Evolutionary conservation across 1,139 yeast genomes (phyloP).

Genomic region (Yamadazyma triangularis): DNA sequence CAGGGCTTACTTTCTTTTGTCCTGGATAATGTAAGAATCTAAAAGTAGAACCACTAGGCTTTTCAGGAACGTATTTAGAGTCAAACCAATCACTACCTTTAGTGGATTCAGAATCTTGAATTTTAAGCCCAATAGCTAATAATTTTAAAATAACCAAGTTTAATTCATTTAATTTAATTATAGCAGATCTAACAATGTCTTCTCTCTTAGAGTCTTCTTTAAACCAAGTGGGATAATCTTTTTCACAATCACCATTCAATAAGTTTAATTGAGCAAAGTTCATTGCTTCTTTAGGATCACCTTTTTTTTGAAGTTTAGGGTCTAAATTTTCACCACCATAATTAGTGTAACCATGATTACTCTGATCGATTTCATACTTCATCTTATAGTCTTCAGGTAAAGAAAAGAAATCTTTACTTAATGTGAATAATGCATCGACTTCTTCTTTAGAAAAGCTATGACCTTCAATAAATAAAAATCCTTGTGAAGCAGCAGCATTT

Average conservation of each 20-base stretch:
- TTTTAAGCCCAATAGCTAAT: constrained; percentile 56
- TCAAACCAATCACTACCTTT: constrained; percentile 55
- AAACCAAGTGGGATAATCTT: constrained; percentile 43
- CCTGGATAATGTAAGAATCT: constrained; percentile 71
- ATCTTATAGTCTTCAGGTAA: constrained; percentile 47
- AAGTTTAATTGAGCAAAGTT: constrained; percentile 42
- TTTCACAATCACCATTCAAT: constrained; percentile 28
- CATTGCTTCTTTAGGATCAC: constrained; percentile 62
- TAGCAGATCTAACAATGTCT: constrained; percentile 26
- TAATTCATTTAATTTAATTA: constrained; percentile 39
- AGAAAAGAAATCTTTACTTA: constrained; percentile 55
- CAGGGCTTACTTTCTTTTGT: constrained; percentile 46
- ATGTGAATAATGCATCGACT: constrained; percentile 48
- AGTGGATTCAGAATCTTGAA: constrained; percentile 37
- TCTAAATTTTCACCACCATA: constrained; percentile 57
- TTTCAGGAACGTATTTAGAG: constrained; percentile 46
- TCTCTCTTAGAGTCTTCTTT: constrained; percentile 25
- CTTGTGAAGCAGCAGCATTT: constrained; percentile 63
- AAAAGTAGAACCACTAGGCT: constrained; percentile 57
- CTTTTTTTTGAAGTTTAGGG: constrained; percentile 40
- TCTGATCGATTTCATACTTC: constrained; percentile 40
- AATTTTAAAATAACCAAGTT: constrained; percentile 40
- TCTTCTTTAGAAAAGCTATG: constrained; percentile 59
- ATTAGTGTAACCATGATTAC: constrained; percentile 62
- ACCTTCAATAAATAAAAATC: constrained; percentile 71